Evolutionary conservation across 768 basidiomycete species (phyloP), one percentile per base, ranked within the genome.

Genomic region (Suillus weaverae): DNA sequence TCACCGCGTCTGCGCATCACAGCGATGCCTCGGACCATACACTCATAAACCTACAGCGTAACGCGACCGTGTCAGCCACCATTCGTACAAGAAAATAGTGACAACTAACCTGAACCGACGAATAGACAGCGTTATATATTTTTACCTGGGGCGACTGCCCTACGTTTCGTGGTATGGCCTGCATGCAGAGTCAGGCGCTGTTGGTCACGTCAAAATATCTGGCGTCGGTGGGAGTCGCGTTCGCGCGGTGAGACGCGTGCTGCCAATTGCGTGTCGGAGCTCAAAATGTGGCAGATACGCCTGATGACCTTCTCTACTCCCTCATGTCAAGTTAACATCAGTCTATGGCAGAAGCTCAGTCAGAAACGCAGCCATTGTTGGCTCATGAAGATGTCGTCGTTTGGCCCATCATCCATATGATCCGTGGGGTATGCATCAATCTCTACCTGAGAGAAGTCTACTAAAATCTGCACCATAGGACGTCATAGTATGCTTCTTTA

Each of bases 1-100:
- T 99, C 97, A 61, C 87, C 87, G 71, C 95, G 88, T 73, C 97
- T 84, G 61, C 97, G 89, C 97, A 99, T 99, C 70, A 99, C 97
- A 1, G 97, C 97, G 73, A 98, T 98, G 44, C 96, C 96, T 72
- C 97, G 86, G 69, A 97, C 91, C 94, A 98, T 97, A 73, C 95
- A 97, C 79, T 99, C 96, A 77, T 95, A 97, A 30, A 99, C 96
- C 88, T 97, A 76, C 20, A 33, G 61, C 62, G 64, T 62, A 67
- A 70, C 71, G 62, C 59, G 63, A 67, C 67, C 69, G 69, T 68
- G 64, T 70, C 56, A 46, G 50, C 16, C 59, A 50, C 10, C 10
- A 35, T 53, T 18, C 32, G 26, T 7, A n/a, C 3, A 8, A 35
- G 22, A 50, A 57, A 30, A 9, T 6, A 2, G 7, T 5, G 5